Evolutionary conservation across 441 rosid genomes (phyloP).

Genomic region (Iberis amara): DNA sequence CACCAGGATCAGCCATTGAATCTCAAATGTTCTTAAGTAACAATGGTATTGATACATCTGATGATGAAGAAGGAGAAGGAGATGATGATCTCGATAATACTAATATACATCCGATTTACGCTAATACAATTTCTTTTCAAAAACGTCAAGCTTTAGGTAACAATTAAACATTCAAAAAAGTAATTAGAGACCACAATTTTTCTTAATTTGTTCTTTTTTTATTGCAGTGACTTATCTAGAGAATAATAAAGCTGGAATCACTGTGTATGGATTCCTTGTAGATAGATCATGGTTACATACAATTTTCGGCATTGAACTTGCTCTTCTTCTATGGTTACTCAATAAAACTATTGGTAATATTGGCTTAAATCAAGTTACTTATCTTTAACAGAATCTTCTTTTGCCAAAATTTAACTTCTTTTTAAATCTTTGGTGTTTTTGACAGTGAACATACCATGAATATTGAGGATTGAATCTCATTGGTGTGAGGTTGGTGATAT

Average conservation of each 20-base stretch:
- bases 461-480: constrained; percentile 5
- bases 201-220: background rate
- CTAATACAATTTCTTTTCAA: constrained; percentile 71
- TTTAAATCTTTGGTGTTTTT: constrained; percentile 1
- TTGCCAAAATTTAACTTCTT: constrained; percentile 12
- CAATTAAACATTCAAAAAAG: background rate
- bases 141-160: constrained; percentile 84
- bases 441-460: constrained; percentile 33
- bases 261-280: constrained; percentile 71
- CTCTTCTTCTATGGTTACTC: constrained; percentile 82
- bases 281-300: constrained; percentile 83
- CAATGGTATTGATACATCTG: constrained; percentile 36
- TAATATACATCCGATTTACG: constrained; percentile 50
- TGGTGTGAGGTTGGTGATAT: constrained; percentile 3
- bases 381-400: constrained; percentile 4
- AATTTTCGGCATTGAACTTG: constrained; percentile 69
- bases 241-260: constrained; percentile 81
- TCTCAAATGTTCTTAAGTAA: constrained; percentile 27
- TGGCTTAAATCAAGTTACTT: constrained; percentile 16
- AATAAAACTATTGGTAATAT: constrained; percentile 65
- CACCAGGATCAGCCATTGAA: constrained; percentile 31
- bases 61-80: constrained; percentile 61
- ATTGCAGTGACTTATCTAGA: constrained; percentile 75
- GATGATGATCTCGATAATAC: constrained; percentile 61
- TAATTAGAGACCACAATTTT: background rate